Evolutionary conservation across 345 rosid genomes (phyloP).

Genomic region (Acer yangbiense): DNA sequence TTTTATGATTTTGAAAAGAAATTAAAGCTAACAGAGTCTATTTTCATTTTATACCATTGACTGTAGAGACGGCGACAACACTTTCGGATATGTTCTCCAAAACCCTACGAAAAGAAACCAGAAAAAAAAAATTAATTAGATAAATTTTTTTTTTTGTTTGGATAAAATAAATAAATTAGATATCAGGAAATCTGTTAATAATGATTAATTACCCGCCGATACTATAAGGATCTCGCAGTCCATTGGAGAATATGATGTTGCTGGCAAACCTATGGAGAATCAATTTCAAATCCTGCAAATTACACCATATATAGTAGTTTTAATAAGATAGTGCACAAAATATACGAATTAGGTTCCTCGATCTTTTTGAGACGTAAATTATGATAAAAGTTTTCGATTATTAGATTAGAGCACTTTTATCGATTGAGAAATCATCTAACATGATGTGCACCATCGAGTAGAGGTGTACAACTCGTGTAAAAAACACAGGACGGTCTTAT

Average conservation of each 20-base stretch:
- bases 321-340: too few species aligned
- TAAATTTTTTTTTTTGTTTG: too few species aligned
- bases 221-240: constrained; percentile 59
- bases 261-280: constrained; percentile 48
- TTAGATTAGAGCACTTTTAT: too few species aligned
- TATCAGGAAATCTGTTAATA: neutral
- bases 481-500: too few species aligned
- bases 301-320: neutral
- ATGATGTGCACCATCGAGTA: neutral
- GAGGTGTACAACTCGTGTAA: too few species aligned
- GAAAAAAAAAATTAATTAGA: neutral
- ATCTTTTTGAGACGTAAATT: too few species aligned
- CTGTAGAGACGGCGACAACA: constrained; percentile 33
- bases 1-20: neutral
- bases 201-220: constrained; percentile 46
- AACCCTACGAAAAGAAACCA: constrained; percentile 25
- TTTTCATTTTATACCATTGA: constrained; percentile 28
- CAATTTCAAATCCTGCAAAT: constrained; percentile 48
- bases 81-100: constrained; percentile 48
- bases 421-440: neutral
- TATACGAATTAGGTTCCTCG: too few species aligned
- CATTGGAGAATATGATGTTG: constrained; percentile 67
- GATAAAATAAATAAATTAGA: neutral
- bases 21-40: too few species aligned
- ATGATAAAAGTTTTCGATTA: too few species aligned